Evolutionary conservation across 225 moss, liverwort and hornwort genomes (phyloP), one percentile per base, ranked within the genome.

Genomic region (Physcomitrellopsis africana): DNA sequence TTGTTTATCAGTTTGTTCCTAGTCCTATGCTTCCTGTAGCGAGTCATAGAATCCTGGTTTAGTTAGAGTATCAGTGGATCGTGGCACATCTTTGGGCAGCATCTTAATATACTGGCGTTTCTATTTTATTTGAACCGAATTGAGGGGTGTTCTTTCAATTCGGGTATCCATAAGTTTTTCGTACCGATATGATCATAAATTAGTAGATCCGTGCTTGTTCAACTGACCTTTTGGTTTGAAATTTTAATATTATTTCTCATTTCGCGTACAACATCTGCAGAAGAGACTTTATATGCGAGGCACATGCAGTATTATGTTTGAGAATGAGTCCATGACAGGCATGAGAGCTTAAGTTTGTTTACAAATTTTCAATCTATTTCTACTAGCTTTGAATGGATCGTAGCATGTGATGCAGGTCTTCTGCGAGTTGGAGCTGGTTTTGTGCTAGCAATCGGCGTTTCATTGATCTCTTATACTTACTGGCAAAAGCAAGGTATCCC

Each of bases 401-500:
- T 17, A 24, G 15, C 11, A 60, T 71, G 27, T 49, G 13, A 55
- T 84, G 71, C 83, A 85, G 90, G 87, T 65, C 17, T 83, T 27
- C 10, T 85, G 48, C 66, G 81, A 70, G 72, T 90, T 67, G 90
- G 74, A 19, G 90, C 86, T 32, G 83, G 79, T 14, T 52, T 90
- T 23, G 79, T 76, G 17, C 75, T 90, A n/a, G 85, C 85, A 55
- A 48, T 87, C 14, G 83, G 85, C 29, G 83, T 85, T 75, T 76
- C 87, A 24, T 41, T 83, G 17, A 81, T 81, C n/a, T 72, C 87
- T 10, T 87, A 87, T 70, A 56, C 77, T 23, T 85, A 72, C 27
- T 90, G 79, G 60, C 79, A 73, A 26, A 86, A 79, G 73, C 76
- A 84, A 89, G 89, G 88, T 88, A 54, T 60, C 48, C 55, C 10